Base-by-base conservation (phyloP, 2,329 filamentous ascomycete genomes). In the Teratosphaeriaceae sp. region DNA sequence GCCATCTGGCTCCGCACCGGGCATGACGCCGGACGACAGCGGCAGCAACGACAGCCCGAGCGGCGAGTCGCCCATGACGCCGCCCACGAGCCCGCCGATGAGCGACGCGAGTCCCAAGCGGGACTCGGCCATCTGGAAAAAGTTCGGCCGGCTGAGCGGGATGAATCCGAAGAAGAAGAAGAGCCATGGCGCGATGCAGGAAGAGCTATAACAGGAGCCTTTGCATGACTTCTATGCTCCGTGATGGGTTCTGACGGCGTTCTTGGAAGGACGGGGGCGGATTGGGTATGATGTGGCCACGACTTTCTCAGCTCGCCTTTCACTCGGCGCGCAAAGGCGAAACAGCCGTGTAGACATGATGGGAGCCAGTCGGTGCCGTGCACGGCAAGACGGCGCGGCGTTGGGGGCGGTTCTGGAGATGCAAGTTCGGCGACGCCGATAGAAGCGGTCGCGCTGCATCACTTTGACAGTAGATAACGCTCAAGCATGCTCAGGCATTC, bases 31-130 rank as follows among this genome's bases (percentile, higher is more conserved):
- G 12, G 83, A 87, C 53, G 83, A 86, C 59, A 84, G 76, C 46
- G 76, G 74, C 43, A 76, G 75, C 48, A 73, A 74, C n/a, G 72
- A 72, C 44, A 80, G 79, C 46, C 60, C 57, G 31, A 50, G 52
- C 45, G 58, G 55, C 47, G 66, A 68, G 2, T 67, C 40, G 83
- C 57, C 82, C 74, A 81, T 87, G 71, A 88, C 85, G 3, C 85
- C 85, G 0, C 84, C 84, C 1, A 85, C 77, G 2, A 85, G 81
- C 2, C 82, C 85, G 24, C 83, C 84, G 0, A 77, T 55, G 40
- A 57, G 59, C 46, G 63, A 63, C 36, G 42, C n/a, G 31, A 57
- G 56, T 39, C 56, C 56, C 8, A 59, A 60, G 44, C 52, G 61
- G 30, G 62, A 64, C 45, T 60, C 59, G 19, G 61, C 60, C 16